These are phyloP conservation scores for Penicillium coffeae DNA, from an alignment of 495 filamentous ascomycete species.

Conservation along the genomic window DNA sequence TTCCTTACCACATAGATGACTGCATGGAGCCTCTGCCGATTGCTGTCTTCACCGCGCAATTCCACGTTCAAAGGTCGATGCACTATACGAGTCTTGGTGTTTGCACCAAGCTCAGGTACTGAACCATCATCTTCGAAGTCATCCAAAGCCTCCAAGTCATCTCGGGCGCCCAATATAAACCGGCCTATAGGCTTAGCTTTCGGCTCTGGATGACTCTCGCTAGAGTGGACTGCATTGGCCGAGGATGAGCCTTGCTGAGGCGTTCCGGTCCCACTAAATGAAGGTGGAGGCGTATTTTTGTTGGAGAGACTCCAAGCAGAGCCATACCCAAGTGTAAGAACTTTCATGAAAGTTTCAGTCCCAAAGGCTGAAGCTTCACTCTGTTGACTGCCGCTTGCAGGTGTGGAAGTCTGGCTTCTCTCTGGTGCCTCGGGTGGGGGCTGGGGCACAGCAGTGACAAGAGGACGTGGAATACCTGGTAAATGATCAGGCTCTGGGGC, in stretches of 20 bases:
- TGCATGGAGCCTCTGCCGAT: constrained; percentile 55
- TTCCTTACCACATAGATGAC: constrained; percentile 62
- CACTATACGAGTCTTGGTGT: constrained; percentile 39
- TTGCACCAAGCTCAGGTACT: constrained; percentile 16
- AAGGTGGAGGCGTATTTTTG: constrained; percentile 19
- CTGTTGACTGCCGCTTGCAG: constrained; percentile 14
- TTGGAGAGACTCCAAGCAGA: constrained; percentile 51
- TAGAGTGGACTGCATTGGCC: background rate
- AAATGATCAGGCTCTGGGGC: constrained; percentile 27
- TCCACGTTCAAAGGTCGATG: constrained; percentile 50
- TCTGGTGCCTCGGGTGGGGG: constrained; percentile 15
- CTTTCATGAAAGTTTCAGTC: constrained; percentile 53
- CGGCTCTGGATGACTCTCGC: background rate
- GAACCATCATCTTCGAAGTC: constrained; percentile 27
- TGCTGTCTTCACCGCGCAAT: constrained; percentile 11
- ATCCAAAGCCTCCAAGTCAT: constrained; percentile 24
- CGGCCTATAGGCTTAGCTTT: constrained; percentile 5
- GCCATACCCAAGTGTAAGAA: constrained; percentile 59
- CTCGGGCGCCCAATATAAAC: constrained; percentile 25
- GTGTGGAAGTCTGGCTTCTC: constrained; percentile 15
- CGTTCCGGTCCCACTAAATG: constrained; percentile 9
- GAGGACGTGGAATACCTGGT: constrained; percentile 44
- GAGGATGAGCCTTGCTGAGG: constrained; percentile 1
- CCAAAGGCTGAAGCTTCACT: constrained; percentile 26
- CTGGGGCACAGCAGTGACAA: constrained; percentile 29